Evolutionary conservation across 139 green algal species (phyloP), one percentile per base, ranked within the genome.

Genomic region (Haematococcus sp.): DNA sequence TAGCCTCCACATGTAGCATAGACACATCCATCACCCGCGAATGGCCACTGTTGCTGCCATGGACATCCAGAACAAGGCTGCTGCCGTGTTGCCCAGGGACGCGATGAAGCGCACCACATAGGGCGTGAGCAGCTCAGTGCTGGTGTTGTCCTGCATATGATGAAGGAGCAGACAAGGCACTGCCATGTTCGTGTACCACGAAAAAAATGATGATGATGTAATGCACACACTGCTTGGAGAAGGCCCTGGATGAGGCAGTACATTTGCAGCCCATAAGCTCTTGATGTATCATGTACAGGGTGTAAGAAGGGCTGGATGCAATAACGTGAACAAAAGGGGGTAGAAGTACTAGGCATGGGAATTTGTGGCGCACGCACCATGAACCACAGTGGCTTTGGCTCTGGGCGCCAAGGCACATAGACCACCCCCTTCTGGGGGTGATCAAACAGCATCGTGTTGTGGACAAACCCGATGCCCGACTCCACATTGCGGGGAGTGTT

Each of bases 381-480:
- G 25, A 40, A 84, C 86, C 86, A 93, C 35, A 93, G 82, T 27
- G 87, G 91, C 13, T 81, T 84, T 25, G 89, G 90, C 46, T 68
- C 23, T 31, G 86, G 79, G 5, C 35, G 54, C 87, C 88, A 96
- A 0, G 90, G 89, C 1, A 65, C 82, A 15, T 55, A 44, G 30
- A 94, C 63, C 63, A 97, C 88, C 34, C 78, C 80, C 81, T 97
- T 97, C 80, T 96, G 73, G 1, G 84, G 54, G 70, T 94, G 60
- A 71, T 96, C 91, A 46, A 91, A 85, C 54, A 96, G 70, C 60
- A 84, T 55, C 0, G 89, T 93, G 84, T 97, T 96, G 84, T 96
- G 92, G 40, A 93, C 87, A 20, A 84, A 79, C 61, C 89, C 87
- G 32, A 90, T 86, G 28, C 93, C 91, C 25, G 79, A 89, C 27